Base-by-base conservation (phyloP, 2,329 filamentous ascomycete species). In the Elsinoe arachidis region DNA sequence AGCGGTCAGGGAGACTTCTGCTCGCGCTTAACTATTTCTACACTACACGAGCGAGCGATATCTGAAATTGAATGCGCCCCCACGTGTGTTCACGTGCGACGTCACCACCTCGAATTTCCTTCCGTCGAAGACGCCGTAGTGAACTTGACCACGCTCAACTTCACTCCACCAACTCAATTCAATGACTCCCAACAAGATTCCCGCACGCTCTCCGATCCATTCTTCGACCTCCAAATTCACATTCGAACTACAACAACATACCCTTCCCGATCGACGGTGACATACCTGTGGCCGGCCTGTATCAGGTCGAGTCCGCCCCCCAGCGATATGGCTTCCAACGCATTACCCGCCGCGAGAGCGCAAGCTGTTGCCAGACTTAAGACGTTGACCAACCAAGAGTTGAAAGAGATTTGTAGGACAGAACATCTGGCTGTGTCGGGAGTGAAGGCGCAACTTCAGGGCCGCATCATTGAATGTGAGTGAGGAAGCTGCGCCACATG, bases 361-460 rank as follows among this genome's bases (percentile, higher is more conserved):
- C 19, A 30, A 19, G 30, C 38, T 9, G 53, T 44, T 9, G 53
- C 38, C 7, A 43, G 61, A 30, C 63, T 71, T 57, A 82, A 81
- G 66, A 77, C 73, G 7, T 71, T 85, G 55, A 74, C 83, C 56
- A 84, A 83, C 67, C 76, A 75, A 59, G 84, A 91, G 65, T 80
- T 96, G 51, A 88, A 90, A 65, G 79, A 79, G 55, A 85, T 97
- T 63, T 87, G 92, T 67, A 80, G 83, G 61, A 76, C 81, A 60
- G 88, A 95, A 73, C 81, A 84, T 47, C 76, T 95, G 35, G 80
- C 82, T 63, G 86, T 88, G 60, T 88, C 86, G 26, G 93, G 93
- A 17, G 86, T 93, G 66, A 99, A 99, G 77, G 82, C 84, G 34
- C 81, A 87, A 41, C 76, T 97, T 59, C 90, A 96, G 72, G 75